Conservation (phyloP, 2,329 filamentous ascomycete species). For the Amauroascus niger region DNA sequence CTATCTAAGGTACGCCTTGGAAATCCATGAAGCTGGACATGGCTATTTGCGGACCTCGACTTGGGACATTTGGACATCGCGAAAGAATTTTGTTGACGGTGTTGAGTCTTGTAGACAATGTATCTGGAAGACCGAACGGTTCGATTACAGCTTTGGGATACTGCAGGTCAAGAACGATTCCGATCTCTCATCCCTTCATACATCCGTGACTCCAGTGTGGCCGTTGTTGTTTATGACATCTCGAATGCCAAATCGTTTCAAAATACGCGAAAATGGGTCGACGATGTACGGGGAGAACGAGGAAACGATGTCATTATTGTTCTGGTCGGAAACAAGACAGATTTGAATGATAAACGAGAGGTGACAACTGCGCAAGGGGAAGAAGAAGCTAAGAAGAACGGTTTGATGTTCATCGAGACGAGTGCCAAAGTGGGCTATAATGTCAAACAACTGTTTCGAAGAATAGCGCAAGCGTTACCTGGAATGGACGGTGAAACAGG, state of each 20-base stretch:
- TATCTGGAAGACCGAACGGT: conserved; percentile 98
- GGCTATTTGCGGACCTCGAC: neutral
- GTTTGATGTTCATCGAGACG: conserved; percentile 97
- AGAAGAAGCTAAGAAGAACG: conserved; percentile 96
- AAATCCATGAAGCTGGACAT: neutral
- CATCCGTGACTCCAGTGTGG: conserved; percentile 94
- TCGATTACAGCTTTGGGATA: conserved; percentile 95
- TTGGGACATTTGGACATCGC: too few species aligned
- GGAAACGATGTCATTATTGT: conserved; percentile 99
- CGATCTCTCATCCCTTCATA: conserved; percentile 95
- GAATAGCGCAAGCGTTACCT: conserved; percentile 93
- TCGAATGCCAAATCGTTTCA: conserved; percentile 96
- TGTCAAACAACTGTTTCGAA: conserved; percentile 92
- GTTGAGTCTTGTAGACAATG: conserved; percentile 61
- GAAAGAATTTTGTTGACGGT: neutral
- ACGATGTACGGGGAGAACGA: conserved; percentile 90
- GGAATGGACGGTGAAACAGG: conserved; percentile 91
- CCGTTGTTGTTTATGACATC: conserved; percentile 97
- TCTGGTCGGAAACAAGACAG: conserved; percentile 96
- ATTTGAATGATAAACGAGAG: conserved; percentile 95
- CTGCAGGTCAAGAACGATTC: conserved; percentile 93
- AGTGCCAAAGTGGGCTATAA: conserved; percentile 97
- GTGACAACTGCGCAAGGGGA: conserved; percentile 94
- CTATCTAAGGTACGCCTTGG: conserved; percentile 69
- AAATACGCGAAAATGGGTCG: conserved; percentile 98